phyloP scores from a whole-genome alignment of 78 protist species.

The Goniomonas avonlea region DNA sequence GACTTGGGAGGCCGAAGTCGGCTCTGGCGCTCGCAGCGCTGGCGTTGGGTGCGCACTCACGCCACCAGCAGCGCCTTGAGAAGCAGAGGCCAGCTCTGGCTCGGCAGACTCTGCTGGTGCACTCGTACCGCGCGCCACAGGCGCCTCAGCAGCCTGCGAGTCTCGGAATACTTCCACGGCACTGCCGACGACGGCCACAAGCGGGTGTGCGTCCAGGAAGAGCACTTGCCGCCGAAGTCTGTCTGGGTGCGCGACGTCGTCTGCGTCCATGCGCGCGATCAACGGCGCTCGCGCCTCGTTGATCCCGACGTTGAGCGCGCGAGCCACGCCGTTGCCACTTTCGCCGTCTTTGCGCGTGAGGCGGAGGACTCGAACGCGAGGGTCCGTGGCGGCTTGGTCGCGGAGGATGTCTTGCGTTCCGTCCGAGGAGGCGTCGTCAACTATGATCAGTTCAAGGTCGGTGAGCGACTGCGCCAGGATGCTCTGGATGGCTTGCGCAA shows the following conservation, averaged over 20 bases:
- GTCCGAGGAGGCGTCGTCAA: not conserved
- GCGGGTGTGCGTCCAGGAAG: not conserved
- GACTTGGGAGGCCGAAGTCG: no score
- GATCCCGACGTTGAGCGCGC: not conserved
- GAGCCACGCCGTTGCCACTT: not conserved
- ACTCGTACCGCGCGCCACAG: no score
- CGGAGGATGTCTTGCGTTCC: not conserved
- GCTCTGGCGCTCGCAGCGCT: no score
- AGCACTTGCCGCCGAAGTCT: not conserved
- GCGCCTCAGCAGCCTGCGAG: no score
- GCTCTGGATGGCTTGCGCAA: no score
- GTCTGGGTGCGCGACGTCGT: not conserved
- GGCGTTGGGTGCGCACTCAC: no score
- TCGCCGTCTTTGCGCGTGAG: not conserved
- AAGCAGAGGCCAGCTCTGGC: no score
- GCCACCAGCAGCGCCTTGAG: no score
- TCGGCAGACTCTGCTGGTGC: no score
- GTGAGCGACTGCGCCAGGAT: not conserved
- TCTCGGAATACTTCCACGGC: not conserved
- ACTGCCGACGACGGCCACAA: not conserved
- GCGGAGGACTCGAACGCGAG: not conserved
- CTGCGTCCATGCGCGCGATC: not conserved
- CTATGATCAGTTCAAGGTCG: not conserved
- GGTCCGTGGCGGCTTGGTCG: not conserved
- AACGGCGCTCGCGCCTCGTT: not conserved